Percentiles rank a stretch among this genome's conserved stretches.
phyloP scores from a whole-genome alignment of 1,139 yeast species.

The Saccharomyces uvarum region DNA sequence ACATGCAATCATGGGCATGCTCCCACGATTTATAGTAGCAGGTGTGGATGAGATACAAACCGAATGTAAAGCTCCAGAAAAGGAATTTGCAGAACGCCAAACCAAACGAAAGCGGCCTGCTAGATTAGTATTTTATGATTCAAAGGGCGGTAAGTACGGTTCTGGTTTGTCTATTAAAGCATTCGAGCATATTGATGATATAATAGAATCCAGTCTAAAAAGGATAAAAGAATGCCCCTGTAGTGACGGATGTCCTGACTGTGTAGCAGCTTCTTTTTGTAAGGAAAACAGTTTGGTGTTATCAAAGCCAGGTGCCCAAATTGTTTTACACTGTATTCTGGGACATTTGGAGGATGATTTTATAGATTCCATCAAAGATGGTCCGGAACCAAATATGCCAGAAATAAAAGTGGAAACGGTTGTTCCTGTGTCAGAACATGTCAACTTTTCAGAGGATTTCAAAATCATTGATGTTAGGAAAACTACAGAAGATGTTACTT shows the following conservation, averaged over 20 bases:
- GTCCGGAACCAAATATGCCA: constrained; percentile 82
- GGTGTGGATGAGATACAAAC: constrained; percentile 71
- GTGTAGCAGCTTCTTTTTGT: constrained; percentile 68
- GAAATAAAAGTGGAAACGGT: constrained; percentile 61
- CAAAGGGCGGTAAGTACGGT: constrained; percentile 70
- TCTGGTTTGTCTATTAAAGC: constrained; percentile 75
- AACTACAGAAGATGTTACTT: not conserved
- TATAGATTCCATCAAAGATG: constrained; percentile 50
- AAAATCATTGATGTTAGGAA: constrained; percentile 45
- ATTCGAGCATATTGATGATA: constrained; percentile 64
- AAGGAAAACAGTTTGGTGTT: constrained; percentile 73
- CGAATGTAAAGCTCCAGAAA: constrained; percentile 95
- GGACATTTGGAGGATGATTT: constrained; percentile 39
- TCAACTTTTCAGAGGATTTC: constrained; percentile 51
- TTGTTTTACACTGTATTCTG: constrained; percentile 51
- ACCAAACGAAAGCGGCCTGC: constrained; percentile 74
- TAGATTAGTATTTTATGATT: constrained; percentile 72
- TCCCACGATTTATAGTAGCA: constrained; percentile 61
- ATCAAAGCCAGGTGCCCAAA: constrained; percentile 79
- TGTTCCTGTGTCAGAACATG: constrained; percentile 43
- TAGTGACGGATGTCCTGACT: constrained; percentile 82
- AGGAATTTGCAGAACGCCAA: constrained; percentile 74
- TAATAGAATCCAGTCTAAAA: constrained; percentile 51
- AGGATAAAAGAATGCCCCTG: constrained; percentile 65
- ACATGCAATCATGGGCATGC: constrained; percentile 72